Evolutionary conservation across 805 yeast species (phyloP).

Genomic region (Wickerhamiella alocasiicola): DNA sequence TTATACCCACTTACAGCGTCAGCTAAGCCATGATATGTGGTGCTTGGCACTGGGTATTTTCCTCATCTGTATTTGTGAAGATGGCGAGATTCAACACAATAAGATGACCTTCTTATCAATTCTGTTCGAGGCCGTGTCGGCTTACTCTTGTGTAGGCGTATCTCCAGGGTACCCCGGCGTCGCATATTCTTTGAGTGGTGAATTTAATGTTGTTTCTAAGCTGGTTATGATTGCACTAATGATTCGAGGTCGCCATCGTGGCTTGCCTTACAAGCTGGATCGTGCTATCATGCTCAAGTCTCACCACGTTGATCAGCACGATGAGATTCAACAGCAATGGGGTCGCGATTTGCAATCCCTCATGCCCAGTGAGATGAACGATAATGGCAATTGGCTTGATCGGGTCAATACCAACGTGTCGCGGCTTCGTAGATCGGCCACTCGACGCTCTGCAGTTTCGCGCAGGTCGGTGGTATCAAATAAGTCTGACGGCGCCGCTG

Average conservation of each 20-base stretch:
- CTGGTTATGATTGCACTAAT: slow-evolving; percentile 77
- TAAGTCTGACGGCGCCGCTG: no score
- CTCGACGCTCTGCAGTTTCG: no score
- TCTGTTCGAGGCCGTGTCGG: slow-evolving; percentile 81
- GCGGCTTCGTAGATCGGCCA: slow-evolving; percentile 14
- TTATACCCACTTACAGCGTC: slow-evolving; percentile 63
- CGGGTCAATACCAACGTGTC: slow-evolving; percentile 20
- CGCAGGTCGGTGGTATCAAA: no score
- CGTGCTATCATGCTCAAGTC: slow-evolving; percentile 84
- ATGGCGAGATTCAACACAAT: slow-evolving; percentile 35
- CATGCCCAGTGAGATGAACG: slow-evolving; percentile 13
- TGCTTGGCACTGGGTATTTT: slow-evolving; percentile 77
- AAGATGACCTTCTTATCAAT: slow-evolving; percentile 37
- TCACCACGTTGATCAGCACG: slow-evolving; percentile 31
- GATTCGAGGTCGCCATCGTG: slow-evolving; percentile 94
- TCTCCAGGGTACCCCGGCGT: slow-evolving; percentile 69
- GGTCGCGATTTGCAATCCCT: slow-evolving; percentile 16
- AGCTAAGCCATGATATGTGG: slow-evolving; percentile 91
- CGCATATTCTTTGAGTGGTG: slow-evolving; percentile 57
- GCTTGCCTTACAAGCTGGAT: slow-evolving; percentile 84
- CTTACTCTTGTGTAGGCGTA: slow-evolving; percentile 93
- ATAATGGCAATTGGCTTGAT: slow-evolving; percentile 15
- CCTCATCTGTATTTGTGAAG: slow-evolving; percentile 77
- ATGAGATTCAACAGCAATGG: slow-evolving; percentile 18
- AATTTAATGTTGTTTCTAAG: slow-evolving; percentile 63